Evolutionary conservation across 2,329 filamentous ascomycete species (phyloP).

Genomic region (Pyrenochaeta sp.): DNA sequence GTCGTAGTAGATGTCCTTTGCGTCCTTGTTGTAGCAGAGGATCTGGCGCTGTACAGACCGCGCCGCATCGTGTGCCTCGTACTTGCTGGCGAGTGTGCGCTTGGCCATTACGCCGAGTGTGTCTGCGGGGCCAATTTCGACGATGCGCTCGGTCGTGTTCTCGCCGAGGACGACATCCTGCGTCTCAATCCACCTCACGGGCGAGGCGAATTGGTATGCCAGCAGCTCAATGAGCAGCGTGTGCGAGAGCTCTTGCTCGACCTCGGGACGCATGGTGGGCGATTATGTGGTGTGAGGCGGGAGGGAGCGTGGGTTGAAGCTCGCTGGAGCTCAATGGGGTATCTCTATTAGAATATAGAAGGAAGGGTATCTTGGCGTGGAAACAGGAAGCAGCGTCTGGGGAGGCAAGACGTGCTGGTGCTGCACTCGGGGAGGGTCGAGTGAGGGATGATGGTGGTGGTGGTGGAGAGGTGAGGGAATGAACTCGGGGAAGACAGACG

Average conservation of each 20-base stretch:
- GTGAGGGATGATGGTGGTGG: conserved; percentile 2
- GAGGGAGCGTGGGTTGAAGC: conserved; percentile 22
- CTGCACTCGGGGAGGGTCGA: conserved; percentile 19
- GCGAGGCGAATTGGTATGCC: conserved; percentile 98
- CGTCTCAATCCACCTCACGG: conserved; percentile 99
- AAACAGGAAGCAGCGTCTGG: conserved; percentile 24
- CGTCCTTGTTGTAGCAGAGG: conserved; percentile 98
- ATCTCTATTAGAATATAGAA: conserved; percentile 32
- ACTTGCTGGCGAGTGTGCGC: conserved; percentile 93
- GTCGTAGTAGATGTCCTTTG: conserved; percentile 99
- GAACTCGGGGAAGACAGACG: conserved; percentile 22
- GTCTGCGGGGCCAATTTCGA: conserved; percentile 96
- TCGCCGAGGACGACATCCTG: conserved; percentile 99
- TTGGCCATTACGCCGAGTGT: conserved; percentile 98
- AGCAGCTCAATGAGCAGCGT: conserved; percentile 98
- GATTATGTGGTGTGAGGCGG: conserved; percentile 28
- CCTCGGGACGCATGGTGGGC: conserved; percentile 87
- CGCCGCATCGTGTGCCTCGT: conserved; percentile 97
- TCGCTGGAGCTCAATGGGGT: conserved; percentile 36
- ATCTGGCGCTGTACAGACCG: conserved; percentile 97
- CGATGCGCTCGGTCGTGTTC: conserved; percentile 94
- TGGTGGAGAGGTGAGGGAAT: conserved; percentile 1
- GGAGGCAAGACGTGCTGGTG: conserved; percentile 20
- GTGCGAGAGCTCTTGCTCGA: conserved; percentile 99
- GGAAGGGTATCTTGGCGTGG: conserved; percentile 24